Base-by-base conservation (phyloP, 768 basidiomycete species). In the Lactifluus piperatus region DNA sequence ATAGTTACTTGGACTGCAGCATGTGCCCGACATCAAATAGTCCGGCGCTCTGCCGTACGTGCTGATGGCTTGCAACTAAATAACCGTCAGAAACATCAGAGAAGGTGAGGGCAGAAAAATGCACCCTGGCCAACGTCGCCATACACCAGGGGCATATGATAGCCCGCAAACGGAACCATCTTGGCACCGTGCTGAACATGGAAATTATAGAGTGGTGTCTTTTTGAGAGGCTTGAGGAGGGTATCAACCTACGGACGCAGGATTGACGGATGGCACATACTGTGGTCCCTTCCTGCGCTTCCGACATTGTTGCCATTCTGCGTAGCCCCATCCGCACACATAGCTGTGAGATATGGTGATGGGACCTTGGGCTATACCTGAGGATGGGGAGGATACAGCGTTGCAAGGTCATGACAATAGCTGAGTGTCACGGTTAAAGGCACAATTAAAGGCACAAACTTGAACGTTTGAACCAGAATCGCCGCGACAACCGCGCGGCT, bases 11-110 rank as follows among this genome's bases (percentile, higher is more conserved):
- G 34, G 84, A 83, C 71, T 98, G 95, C 16, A 98, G 89, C 95
- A 99, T 99, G 72, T 99, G 97, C 22, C 91, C 91, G 27, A 99
- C 97, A 68, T 99, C 97, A 70, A 99, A 99, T 32, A 99, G 76
- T 0, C 94, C 94, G 0, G 82, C 90, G 36, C 79, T 80, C 13
- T 75, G 81, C 43, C 97, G 84, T 51, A 94, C 90, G 67, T 97
- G 88, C 46, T 86, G 82, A 72, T 99, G 95, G 65, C 91, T 93
- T 9, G 86, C 84, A 54, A 91, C 94, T 97, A 70, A 30, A 46
- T 3, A 22, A 44, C 51, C 46, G 54, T 60, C n/a, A 26, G 30
- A 36, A 49, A 30, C 22, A 11, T 13, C 30, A n/a, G 41, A 44
- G 34, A n/a, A 48, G 27, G 32, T 30, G 14, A 24, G 44, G n/a